A percentile compares a stretch with the other conserved stretches of the same genome.
Conservation (phyloP, 78 protist species). For the Goniomonas avonlea region DNA sequence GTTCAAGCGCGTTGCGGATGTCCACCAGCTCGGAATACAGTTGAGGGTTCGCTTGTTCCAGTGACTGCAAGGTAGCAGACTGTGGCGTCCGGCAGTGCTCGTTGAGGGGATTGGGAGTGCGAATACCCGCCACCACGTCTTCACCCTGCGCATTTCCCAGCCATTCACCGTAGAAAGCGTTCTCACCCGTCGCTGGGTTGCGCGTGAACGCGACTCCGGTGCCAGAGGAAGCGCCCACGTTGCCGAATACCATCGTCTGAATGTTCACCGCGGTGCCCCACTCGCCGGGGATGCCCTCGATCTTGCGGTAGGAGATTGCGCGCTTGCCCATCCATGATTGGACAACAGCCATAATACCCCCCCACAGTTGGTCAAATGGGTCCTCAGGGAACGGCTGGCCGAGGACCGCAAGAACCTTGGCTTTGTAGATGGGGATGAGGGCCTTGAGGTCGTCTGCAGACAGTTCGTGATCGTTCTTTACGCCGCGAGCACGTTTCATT, state of each 20-base stretch:
- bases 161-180: constrained; percentile 68
- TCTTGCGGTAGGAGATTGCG: constrained; percentile 59
- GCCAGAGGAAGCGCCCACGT: constrained; percentile 27
- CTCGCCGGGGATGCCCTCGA: constrained; percentile 2
- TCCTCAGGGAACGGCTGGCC: constrained; percentile 57
- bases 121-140: constrained; percentile 83
- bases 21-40: constrained; percentile 31
- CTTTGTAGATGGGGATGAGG: constrained; percentile 25
- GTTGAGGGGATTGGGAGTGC: constrained; percentile 59
- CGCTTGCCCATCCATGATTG: constrained; percentile 60
- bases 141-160: constrained; percentile 87
- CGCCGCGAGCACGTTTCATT: constrained; percentile 18
- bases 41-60: not conserved
- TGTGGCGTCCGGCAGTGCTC: not conserved
- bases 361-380: constrained; percentile 47
- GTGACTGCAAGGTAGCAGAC: not conserved
- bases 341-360: not conserved
- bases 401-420: not conserved
- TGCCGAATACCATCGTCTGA: constrained; percentile 66
- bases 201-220: constrained; percentile 80
- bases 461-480: constrained; percentile 38
- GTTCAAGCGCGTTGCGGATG: constrained; percentile 43
- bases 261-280: constrained; percentile 76
- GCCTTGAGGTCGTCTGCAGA: constrained; percentile 42
- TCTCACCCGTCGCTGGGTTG: constrained; percentile 71